These are phyloP conservation scores for Cadophora luteo-olivacea DNA, from an alignment of 2,329 filamentous ascomycete genomes.

Conservation along the genomic window DNA sequence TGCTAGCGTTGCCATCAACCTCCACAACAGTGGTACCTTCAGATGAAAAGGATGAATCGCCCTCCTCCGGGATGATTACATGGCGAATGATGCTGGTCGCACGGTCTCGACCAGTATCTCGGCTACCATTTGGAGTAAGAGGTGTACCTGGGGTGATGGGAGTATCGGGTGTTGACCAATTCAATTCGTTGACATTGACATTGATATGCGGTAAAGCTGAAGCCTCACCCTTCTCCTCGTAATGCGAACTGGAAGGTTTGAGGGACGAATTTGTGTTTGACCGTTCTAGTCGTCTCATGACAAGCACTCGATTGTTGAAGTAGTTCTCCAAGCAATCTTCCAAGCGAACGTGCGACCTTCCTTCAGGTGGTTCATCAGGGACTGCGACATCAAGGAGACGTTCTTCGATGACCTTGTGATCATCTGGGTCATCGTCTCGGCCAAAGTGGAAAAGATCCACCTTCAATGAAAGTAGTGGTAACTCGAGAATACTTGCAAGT, in stretches of 20 bases:
- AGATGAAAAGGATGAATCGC: constrained; percentile 16
- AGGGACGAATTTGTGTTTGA: constrained; percentile 58
- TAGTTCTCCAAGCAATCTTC: constrained; percentile 94
- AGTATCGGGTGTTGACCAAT: constrained; percentile 37
- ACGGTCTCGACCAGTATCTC: constrained; percentile 30
- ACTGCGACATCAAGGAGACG: constrained; percentile 89
- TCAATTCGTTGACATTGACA: constrained; percentile 32
- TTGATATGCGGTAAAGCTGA: constrained; percentile 36
- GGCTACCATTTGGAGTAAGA: constrained; percentile 35
- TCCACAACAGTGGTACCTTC: constrained; percentile 49
- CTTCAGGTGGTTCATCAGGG: constrained; percentile 71
- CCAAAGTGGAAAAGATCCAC: constrained; percentile 96
- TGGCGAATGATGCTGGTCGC: constrained; percentile 65
- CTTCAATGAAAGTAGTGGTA: constrained; percentile 88
- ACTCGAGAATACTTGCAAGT: constrained; percentile 86
- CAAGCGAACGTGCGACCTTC: constrained; percentile 71
- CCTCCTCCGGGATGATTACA: constrained; percentile 19
- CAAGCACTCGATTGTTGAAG: constrained; percentile 87
- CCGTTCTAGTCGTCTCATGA: constrained; percentile 75
- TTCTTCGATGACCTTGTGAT: constrained; percentile 95
- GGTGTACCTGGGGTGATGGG: constrained; percentile 34
- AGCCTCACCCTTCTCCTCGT: constrained; percentile 32
- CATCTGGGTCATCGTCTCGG: constrained; percentile 80
- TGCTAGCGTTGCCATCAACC: constrained; percentile 20
- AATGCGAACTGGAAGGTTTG: constrained; percentile 29